These are phyloP conservation scores for Rosa rugosa DNA, from an alignment of 306 rosid species.

Conservation along the genomic window DNA sequence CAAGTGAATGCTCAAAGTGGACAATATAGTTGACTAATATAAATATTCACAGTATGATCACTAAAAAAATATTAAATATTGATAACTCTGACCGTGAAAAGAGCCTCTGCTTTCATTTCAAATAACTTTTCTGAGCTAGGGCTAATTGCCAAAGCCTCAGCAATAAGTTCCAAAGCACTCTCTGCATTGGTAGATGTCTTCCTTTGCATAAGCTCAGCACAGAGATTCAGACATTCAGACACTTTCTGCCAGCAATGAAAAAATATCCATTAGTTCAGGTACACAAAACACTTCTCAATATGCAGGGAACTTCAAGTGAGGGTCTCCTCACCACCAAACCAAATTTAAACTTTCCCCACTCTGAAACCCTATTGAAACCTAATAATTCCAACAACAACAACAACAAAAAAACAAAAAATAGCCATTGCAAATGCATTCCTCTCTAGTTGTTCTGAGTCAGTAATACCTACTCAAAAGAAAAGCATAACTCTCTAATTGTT, in stretches of 20 bases:
- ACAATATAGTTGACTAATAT: slow-evolving; percentile 16
- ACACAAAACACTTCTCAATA: not conserved
- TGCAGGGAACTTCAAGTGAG: not conserved
- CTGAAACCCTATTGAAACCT: not conserved
- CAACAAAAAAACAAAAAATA: not conserved
- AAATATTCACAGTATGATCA: slow-evolving; percentile 19
- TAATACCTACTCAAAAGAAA: not conserved
- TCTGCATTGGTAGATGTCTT: slow-evolving; percentile 55
- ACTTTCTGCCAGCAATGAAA: slow-evolving; percentile 65
- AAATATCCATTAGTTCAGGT: slow-evolving; percentile 32
- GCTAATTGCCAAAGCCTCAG: slow-evolving; percentile 69
- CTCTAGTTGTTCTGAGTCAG: not conserved
- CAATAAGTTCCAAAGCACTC: slow-evolving; percentile 61
- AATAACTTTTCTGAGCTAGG: slow-evolving; percentile 69
- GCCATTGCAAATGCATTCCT: not conserved
- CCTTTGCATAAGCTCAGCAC: slow-evolving; percentile 58
- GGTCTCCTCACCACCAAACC: slow-evolving; percentile 2
- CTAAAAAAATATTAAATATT: slow-evolving; percentile 13
- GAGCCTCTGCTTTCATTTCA: slow-evolving; percentile 92
- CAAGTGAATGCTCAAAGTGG: slow-evolving; percentile 6
- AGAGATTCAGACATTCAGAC: slow-evolving; percentile 52
- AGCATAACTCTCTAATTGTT: not conserved
- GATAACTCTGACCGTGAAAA: slow-evolving; percentile 58
- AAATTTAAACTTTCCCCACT: not conserved
- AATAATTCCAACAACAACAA: not conserved